Percentiles rank a stretch among this genome's conserved stretches.
phyloP scores from a whole-genome alignment of 129 eudicot genomes.

The Chrysanthemum lavandulifolium region DNA sequence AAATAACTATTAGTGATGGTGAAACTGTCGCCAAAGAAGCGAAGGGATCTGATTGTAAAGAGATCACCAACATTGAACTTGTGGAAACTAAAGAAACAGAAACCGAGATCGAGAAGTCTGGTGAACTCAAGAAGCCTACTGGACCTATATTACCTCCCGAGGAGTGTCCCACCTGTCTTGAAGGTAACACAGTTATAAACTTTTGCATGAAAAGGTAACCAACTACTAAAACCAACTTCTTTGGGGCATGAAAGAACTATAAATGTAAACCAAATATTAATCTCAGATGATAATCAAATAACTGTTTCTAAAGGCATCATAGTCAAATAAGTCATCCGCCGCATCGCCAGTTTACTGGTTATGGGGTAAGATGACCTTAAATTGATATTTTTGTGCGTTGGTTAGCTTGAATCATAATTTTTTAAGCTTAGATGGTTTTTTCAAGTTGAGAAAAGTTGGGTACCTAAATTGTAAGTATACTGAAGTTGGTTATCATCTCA shows the following conservation, averaged over 20 bases:
- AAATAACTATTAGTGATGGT: slow-evolving; percentile 25
- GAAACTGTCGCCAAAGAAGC: slow-evolving; percentile 42
- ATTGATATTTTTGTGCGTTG: too few species aligned
- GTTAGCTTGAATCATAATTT: too few species aligned
- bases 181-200: slow-evolving; percentile 48
- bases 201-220: not conserved
- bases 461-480: too few species aligned
- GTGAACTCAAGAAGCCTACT: slow-evolving; percentile 61
- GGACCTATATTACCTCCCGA: slow-evolving; percentile 52
- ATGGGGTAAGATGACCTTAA: too few species aligned
- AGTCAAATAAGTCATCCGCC: too few species aligned
- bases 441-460: too few species aligned
- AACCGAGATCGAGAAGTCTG: slow-evolving; percentile 52
- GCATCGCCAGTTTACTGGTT: too few species aligned
- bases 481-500: not conserved
- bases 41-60: slow-evolving; percentile 53
- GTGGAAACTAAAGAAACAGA: slow-evolving; percentile 49
- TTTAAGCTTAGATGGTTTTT: too few species aligned
- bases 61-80: slow-evolving; percentile 39
- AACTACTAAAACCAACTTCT: not conserved
- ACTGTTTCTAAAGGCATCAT: too few species aligned
- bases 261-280: too few species aligned
- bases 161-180: slow-evolving; percentile 96
- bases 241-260: too few species aligned
- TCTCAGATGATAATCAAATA: too few species aligned